Evolutionary conservation across 371 early-diverging fungal genomes (phyloP), one percentile per base, ranked within the genome.

Genomic region (Basidiobolus meristosporus): DNA sequence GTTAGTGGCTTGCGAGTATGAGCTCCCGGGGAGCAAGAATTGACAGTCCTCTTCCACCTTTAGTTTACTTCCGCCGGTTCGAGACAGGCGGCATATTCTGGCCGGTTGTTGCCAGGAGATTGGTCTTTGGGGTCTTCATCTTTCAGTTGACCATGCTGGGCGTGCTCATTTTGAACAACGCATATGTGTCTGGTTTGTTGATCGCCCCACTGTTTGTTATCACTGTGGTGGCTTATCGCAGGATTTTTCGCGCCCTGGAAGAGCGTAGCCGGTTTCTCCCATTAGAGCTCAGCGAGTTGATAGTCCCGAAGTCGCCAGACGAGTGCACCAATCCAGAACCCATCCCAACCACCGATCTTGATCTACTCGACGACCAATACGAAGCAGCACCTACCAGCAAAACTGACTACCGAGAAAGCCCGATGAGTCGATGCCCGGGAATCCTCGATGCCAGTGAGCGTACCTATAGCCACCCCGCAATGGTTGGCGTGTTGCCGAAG

Each of bases 81-180:
- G 91, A 90, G 54, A 65, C 87, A 0, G 60, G 65, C 12, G 93
- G 91, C 0, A 60, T 62, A 35, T 68, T 70, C 16, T 85, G 80
- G 52, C 81, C 82, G 1, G 42, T 83, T 38, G 70, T 92, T 30
- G 85, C 80, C 62, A 26, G 26, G 26, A 26, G 26, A 9, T 26
- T 26, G 26, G 26, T 26, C 5, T 3, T 26, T 26, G 26, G 26
- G 26, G 9, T 26, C 3, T 26, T 26, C 26, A 26, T 26, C 3
- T 26, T 26, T 26, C 93, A 92, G 46, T 45, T 81, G 20, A 75
- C 87, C 2, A 81, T 87, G 68, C 62, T 86, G 26, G 90, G 89
- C 1, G 31, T 73, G 1, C 39, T 77, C 52, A 48, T 76, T 66
- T 45, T 86, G 59, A 62, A 65, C 36, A 59, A 61, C 22, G 65